These are phyloP conservation scores for Apiospora aurea DNA, from an alignment of 2,329 filamentous ascomycete genomes.

Conservation along the genomic window DNA sequence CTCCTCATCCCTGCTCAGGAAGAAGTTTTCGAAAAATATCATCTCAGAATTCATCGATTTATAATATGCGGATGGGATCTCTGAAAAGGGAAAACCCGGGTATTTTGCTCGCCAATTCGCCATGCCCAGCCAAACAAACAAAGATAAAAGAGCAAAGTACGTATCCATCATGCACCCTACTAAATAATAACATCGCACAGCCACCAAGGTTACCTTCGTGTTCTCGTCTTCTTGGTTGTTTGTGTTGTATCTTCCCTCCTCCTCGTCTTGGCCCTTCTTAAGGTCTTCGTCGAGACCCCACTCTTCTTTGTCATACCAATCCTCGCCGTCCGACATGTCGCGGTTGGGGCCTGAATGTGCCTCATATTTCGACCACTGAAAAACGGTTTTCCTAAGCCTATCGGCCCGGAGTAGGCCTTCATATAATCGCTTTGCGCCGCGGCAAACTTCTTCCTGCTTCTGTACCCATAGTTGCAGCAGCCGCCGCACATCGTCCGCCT, in stretches of 20 bases:
- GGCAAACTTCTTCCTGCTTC: constrained; percentile 84
- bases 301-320: constrained; percentile 86
- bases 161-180: constrained; percentile 16
- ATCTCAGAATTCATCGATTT: constrained; percentile 19
- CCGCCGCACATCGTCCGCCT: constrained; percentile 80
- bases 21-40: not conserved
- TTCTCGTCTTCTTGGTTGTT: constrained; percentile 67
- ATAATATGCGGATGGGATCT: constrained; percentile 6
- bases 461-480: constrained; percentile 80
- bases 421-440: constrained; percentile 72
- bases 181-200: constrained; percentile 3
- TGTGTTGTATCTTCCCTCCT: constrained; percentile 77
- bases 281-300: constrained; percentile 78
- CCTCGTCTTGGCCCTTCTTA: constrained; percentile 82
- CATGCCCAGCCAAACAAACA: constrained; percentile 21
- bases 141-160: not conserved
- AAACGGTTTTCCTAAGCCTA: constrained; percentile 73
- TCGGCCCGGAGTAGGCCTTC: constrained; percentile 76
- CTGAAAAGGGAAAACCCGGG: constrained; percentile 23
- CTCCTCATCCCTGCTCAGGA: not conserved
- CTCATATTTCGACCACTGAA: constrained; percentile 80
- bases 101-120: constrained; percentile 25
- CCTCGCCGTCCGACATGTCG: constrained; percentile 87
- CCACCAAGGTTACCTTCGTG: constrained; percentile 52
- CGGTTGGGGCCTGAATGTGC: constrained; percentile 70